Conservation (phyloP, 1,284 basidiomycete genomes). For the Leccinum pallidistipes region DNA sequence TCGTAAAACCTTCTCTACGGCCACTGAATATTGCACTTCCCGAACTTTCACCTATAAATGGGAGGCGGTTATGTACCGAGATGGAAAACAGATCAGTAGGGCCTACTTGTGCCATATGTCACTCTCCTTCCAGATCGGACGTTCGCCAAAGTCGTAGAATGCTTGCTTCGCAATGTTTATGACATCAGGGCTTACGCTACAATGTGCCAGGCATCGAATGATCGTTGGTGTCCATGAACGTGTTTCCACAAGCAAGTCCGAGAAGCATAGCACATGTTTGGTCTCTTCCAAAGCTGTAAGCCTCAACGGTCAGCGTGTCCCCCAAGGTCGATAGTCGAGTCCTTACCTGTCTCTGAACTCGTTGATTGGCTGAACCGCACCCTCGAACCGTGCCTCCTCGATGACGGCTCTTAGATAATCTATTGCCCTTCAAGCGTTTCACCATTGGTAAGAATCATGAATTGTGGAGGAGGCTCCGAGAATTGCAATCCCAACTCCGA, state of each 20-base stretch:
- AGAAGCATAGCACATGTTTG: slow-evolving; percentile 92
- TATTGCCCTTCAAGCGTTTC: slow-evolving; percentile 72
- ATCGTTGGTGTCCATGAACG: slow-evolving; percentile 60
- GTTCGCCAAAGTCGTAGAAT: slow-evolving; percentile 83
- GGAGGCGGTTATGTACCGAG: not conserved
- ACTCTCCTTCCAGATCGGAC: slow-evolving; percentile 78
- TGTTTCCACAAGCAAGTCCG: slow-evolving; percentile 74
- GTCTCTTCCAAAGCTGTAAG: slow-evolving; percentile 76
- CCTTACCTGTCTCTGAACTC: slow-evolving; percentile 71
- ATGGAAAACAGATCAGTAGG: slow-evolving; percentile 20
- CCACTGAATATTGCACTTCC: slow-evolving; percentile 83
- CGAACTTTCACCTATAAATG: slow-evolving; percentile 55
- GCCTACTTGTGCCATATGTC: slow-evolving; percentile 62
- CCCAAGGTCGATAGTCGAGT: slow-evolving; percentile 9
- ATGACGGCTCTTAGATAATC: slow-evolving; percentile 79
- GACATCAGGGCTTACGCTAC: slow-evolving; percentile 57
- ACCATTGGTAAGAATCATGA: slow-evolving; percentile 87
- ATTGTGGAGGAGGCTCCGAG: slow-evolving; percentile 69
- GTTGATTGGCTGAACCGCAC: slow-evolving; percentile 66
- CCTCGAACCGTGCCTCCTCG: slow-evolving; percentile 68
- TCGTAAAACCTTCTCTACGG: slow-evolving; percentile 84
- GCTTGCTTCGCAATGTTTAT: slow-evolving; percentile 72
- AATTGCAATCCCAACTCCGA: slow-evolving; percentile 82
- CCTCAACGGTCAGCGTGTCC: slow-evolving; percentile 3
- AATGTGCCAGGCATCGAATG: slow-evolving; percentile 48